Conservation (phyloP, 2,329 filamentous ascomycete species). For the Talaromyces islandicus region DNA sequence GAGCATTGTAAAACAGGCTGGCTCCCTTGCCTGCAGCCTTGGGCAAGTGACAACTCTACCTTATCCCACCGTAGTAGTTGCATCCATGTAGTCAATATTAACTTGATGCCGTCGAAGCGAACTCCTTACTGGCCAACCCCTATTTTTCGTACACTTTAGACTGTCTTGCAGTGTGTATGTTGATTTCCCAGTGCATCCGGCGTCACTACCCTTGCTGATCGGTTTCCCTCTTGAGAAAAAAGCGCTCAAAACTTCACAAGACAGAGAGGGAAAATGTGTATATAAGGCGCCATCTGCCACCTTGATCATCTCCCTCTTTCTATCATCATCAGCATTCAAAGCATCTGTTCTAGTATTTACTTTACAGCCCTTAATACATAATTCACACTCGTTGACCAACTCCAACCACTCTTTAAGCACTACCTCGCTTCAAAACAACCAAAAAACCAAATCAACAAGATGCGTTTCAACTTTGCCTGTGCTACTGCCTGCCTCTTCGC, state of each 20-base stretch:
- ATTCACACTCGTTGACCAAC: constrained; percentile 12
- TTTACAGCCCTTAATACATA: constrained; percentile 1
- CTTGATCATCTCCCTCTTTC: neutral
- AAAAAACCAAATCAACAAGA: constrained; percentile 7
- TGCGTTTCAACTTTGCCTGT: constrained; percentile 14
- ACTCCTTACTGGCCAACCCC: neutral
- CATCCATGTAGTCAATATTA: neutral
- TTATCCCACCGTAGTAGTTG: neutral
- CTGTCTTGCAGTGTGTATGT: neutral
- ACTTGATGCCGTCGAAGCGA: neutral
- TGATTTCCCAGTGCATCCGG: neutral
- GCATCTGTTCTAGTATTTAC: neutral
- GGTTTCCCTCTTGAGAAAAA: neutral
- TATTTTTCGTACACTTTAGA: neutral
- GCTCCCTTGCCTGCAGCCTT: neutral
- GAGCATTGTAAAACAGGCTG: neutral
- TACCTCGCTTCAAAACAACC: neutral
- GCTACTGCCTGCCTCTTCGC: constrained; percentile 10
- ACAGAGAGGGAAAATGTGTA: neutral
- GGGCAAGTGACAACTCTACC: neutral
- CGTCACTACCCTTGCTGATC: neutral
- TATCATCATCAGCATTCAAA: neutral
- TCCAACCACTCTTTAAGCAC: constrained; percentile 7
- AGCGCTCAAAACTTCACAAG: neutral
- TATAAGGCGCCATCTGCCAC: neutral